Percentiles rank a stretch among this genome's conserved stretches.
These are phyloP conservation scores for Kodamaea restingae DNA, from an alignment of 805 yeast species.

Conservation along the genomic window DNA sequence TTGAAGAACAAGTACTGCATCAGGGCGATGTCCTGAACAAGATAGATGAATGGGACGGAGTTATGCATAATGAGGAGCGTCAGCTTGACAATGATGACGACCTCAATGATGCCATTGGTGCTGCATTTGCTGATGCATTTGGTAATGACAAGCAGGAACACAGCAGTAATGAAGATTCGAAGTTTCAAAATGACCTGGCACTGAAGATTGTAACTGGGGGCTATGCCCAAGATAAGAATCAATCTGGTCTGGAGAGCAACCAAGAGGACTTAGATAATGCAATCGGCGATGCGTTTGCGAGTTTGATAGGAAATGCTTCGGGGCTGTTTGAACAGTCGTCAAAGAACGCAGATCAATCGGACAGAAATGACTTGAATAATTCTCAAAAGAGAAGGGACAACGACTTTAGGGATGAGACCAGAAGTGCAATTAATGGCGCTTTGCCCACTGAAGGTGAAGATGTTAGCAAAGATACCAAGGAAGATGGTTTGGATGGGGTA, in stretches of 20 bases:
- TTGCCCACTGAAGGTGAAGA: neutral
- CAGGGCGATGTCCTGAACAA: neutral
- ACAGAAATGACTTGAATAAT: no score
- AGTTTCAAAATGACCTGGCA: neutral
- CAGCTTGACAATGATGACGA: constrained; percentile 11
- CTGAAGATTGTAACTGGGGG: neutral
- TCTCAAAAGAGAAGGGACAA: neutral
- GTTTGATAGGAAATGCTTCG: neutral
- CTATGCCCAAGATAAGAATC: constrained; percentile 3
- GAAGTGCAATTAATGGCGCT: neutral
- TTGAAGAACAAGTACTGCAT: neutral
- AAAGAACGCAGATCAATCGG: neutral
- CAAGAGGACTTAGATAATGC: constrained; percentile 18
- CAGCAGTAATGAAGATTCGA: neutral
- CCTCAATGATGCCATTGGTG: constrained; percentile 11
- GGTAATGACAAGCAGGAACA: neutral
- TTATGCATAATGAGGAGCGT: neutral
- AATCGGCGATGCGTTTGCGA: constrained; percentile 27
- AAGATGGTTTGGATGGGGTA: constrained; percentile 11
- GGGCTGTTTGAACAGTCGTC: neutral
- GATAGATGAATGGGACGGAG: neutral
- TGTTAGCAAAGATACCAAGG: neutral
- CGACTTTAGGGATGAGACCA: neutral
- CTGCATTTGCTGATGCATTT: constrained; percentile 8
- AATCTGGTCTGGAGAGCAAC: constrained; percentile 19